Evolutionary conservation across 768 basidiomycete genomes (phyloP), one percentile per base, ranked within the genome.

Genomic region (Podaxis carcinomalis): DNA sequence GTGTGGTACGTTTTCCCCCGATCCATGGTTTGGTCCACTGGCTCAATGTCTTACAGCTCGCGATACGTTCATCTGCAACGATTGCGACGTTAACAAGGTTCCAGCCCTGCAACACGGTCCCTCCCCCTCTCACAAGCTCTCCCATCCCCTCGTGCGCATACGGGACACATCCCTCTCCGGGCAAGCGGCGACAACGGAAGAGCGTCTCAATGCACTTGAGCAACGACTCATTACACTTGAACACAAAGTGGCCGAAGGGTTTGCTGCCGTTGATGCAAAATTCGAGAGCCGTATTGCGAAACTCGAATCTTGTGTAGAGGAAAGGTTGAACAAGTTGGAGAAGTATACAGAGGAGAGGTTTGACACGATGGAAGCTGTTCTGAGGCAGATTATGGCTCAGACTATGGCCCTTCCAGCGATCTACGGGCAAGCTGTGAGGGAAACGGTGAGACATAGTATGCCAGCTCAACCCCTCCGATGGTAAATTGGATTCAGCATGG

Each of bases 1-100:
- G 13, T 69, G 68, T 52, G 42, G 68, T 69, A 62, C 40, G 68
- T 65, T 32, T 4, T 25, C 27, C 6, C 16, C 25, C n/a, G 27
- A 3, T 25, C 47, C 44, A 10, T n/a, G 9, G 6, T 21, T 16
- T 23, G 3, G 40, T 39, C 40, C 40, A 23, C 11, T 1, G 2
- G 5, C 13, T 57, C 23, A 37, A 4, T 27, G 10, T 13, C 9
- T 36, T 4, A 21, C 23, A 74, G 72, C 67, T 23, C 67, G 65
- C 23, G 72, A 72, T 55, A 69, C 68, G 9, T 73, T 71, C 52
- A 62, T 75, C 23, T 75, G 74, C 62, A 56, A 60, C 5, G 73
- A 72, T 4, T 75, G 74, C 56, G 71, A 71, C 37, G 36, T 53
- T 3, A 67, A 65, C 46, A 62, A 66, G 23, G 21, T 50, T 35